Conservation (phyloP, 306 rosid species). For the Trifolium fragiferum region DNA sequence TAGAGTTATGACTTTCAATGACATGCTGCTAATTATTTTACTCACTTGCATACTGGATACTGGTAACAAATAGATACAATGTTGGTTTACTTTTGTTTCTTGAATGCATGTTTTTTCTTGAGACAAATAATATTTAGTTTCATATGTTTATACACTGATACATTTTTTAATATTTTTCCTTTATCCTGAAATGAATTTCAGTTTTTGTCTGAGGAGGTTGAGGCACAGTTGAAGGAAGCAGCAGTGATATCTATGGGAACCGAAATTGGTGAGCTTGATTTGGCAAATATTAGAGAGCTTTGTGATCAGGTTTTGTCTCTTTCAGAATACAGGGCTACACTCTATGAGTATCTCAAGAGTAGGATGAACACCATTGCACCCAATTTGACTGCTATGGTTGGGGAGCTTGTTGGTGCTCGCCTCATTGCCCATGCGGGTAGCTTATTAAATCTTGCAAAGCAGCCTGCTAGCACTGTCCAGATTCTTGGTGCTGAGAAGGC, state of each 20-base stretch:
- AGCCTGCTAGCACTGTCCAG: constrained; percentile 96
- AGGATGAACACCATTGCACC: constrained; percentile 96
- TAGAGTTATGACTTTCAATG: constrained; percentile 30
- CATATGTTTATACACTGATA: background rate
- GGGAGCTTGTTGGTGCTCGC: constrained; percentile 98
- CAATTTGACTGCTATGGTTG: constrained; percentile 90
- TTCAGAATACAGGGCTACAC: constrained; percentile 86
- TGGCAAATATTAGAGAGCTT: constrained; percentile 74
- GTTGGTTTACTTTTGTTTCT: background rate
- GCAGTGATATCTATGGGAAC: constrained; percentile 95
- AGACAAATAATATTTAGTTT: background rate
- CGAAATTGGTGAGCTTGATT: constrained; percentile 91
- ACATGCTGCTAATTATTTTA: background rate
- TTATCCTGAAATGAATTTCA: constrained; percentile 33
- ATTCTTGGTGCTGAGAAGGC: constrained; percentile 99
- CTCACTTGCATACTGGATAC: background rate
- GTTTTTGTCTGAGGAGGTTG: constrained; percentile 84
- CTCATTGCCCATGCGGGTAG: constrained; percentile 97
- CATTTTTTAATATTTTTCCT: background rate
- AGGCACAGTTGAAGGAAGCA: constrained; percentile 81
- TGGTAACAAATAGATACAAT: background rate
- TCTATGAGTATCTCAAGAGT: constrained; percentile 82
- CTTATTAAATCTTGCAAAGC: constrained; percentile 89
- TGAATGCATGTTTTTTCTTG: background rate
- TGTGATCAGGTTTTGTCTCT: constrained; percentile 95